Evolutionary conservation across 805 yeast species (phyloP), one percentile per base, ranked within the genome.

Genomic region (Kazachstania africana): DNA sequence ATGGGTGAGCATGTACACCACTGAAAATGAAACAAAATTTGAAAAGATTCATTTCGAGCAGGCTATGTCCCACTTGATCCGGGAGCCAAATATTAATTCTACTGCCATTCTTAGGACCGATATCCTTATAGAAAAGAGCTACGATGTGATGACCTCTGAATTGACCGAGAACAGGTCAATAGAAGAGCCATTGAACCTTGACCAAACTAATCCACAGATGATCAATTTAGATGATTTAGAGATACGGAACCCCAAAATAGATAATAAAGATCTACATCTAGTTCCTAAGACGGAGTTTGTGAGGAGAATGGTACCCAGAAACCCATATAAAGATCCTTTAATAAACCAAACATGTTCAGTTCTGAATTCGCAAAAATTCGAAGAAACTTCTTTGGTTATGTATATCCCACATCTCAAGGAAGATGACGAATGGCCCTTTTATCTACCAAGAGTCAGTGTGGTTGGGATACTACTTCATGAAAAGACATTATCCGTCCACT

Each of bases 71-170:
- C 81, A 83, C 53, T 64, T 84, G 37, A 79, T 84, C 33, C 65
- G 68, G 36, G 83, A 82, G 40, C 95, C 95, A 12, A 81, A 85
- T 50, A 80, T 84, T 57, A 88, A 87, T 57, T 87, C 96, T 8
- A 80, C 95, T 0, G 91, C 84, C 22, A 79, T 87, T 21, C 62
- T 88, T 56, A 62, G 97, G 42, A 94, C 96, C 0, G 96, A 88
- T 56, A 72, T 85, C 16, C 50, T 81, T 28, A 61, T 63, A 27
- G 78, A 75, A 42, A 59, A 59, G 34, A 55, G 46, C 5, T 72
- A 62, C 45, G 14, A 15, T 6, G 14, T 10, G 30, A 13, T 13
- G 17, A 26, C 5, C 14, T n/a, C 4, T 12, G 24, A 9, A 18
- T 15, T n/a, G 59, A 29, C 5, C 12, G 22, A 19, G 10, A n/a